Percentiles rank a stretch among this genome's conserved stretches.
These are phyloP conservation scores for Paecilomyces sp. DNA, from an alignment of 2,329 filamentous ascomycete species.

Conservation along the genomic window DNA sequence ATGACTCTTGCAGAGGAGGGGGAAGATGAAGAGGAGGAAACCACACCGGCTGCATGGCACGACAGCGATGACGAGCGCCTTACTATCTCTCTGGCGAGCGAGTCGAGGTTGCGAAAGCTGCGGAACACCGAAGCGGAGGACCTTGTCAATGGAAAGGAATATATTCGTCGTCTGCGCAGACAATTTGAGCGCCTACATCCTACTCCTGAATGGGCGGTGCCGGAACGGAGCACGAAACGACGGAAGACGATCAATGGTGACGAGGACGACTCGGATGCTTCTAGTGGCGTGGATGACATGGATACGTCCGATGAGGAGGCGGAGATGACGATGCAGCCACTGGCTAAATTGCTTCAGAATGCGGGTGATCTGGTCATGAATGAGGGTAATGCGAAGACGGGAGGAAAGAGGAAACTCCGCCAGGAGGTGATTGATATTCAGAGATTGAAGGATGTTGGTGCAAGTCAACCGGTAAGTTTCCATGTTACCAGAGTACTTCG, in stretches of 20 bases:
- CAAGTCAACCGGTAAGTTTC: conserved; percentile 57
- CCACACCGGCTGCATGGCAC: conserved; percentile 57
- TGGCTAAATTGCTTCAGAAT: conserved; percentile 73
- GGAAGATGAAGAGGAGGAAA: conserved; percentile 19
- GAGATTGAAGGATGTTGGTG: conserved; percentile 75
- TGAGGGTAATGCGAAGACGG: conserved; percentile 38
- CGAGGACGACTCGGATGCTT: conserved; percentile 15
- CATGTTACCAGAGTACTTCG: neutral
- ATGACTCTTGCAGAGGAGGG: conserved; percentile 33
- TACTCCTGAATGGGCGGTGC: conserved; percentile 53
- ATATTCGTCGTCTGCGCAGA: conserved; percentile 68
- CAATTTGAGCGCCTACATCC: conserved; percentile 63
- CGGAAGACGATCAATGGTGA: conserved; percentile 30
- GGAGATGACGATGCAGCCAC: conserved; percentile 62
- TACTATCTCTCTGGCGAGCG: conserved; percentile 70
- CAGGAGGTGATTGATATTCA: conserved; percentile 89
- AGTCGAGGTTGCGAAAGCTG: conserved; percentile 72
- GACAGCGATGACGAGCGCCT: conserved; percentile 94
- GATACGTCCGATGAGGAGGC: conserved; percentile 51
- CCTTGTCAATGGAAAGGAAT: conserved; percentile 77
- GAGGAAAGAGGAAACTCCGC: conserved; percentile 64
- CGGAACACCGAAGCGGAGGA: conserved; percentile 77
- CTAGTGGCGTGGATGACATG: conserved; percentile 47
- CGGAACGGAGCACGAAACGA: conserved; percentile 43
- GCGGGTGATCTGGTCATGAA: conserved; percentile 57